Evolutionary conservation across 2,329 filamentous ascomycete genomes (phyloP).

Genomic region (Simplicillium aogashimaense): DNA sequence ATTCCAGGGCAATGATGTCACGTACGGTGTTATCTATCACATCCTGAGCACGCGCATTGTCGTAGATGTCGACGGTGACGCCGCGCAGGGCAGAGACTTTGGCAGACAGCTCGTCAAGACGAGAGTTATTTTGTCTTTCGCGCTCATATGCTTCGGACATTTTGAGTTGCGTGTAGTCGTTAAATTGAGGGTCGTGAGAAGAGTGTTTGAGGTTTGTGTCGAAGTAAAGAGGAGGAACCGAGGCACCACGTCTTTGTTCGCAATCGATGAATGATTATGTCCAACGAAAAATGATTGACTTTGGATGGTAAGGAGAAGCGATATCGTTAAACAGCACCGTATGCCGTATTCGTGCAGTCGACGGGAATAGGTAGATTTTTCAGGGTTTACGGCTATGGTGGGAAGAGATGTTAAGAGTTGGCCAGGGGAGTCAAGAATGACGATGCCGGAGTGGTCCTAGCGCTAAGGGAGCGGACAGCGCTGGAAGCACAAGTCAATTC

Average conservation of each 20-base stretch:
- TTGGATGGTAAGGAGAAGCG: too few relatives aligned
- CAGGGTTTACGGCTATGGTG: too few relatives aligned
- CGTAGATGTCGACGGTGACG: slow-evolving; percentile 96
- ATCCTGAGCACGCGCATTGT: slow-evolving; percentile 80
- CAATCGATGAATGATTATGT: too few relatives aligned
- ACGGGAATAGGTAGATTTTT: too few relatives aligned
- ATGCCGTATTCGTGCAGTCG: too few relatives aligned
- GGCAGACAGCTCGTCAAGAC: slow-evolving; percentile 78
- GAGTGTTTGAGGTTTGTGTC: neutral
- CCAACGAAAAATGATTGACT: too few relatives aligned
- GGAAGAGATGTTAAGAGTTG: neutral
- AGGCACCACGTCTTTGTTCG: too few relatives aligned
- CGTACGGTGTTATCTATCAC: slow-evolving; percentile 80
- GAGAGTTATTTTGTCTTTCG: slow-evolving; percentile 87
- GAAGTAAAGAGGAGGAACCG: neutral
- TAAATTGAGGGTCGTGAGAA: slow-evolving; percentile 1
- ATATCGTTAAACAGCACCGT: too few relatives aligned
- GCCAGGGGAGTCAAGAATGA: neutral
- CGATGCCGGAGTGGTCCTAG: neutral
- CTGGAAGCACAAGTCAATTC: too few relatives aligned
- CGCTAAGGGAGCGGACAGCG: neutral
- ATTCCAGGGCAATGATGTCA: slow-evolving; percentile 6
- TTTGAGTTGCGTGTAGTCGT: slow-evolving; percentile 4
- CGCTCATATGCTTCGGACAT: slow-evolving; percentile 75
- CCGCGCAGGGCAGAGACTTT: slow-evolving; percentile 89